Evolutionary conservation across 805 yeast species (phyloP).

Genomic region (Saccharomycopsis sp.): DNA sequence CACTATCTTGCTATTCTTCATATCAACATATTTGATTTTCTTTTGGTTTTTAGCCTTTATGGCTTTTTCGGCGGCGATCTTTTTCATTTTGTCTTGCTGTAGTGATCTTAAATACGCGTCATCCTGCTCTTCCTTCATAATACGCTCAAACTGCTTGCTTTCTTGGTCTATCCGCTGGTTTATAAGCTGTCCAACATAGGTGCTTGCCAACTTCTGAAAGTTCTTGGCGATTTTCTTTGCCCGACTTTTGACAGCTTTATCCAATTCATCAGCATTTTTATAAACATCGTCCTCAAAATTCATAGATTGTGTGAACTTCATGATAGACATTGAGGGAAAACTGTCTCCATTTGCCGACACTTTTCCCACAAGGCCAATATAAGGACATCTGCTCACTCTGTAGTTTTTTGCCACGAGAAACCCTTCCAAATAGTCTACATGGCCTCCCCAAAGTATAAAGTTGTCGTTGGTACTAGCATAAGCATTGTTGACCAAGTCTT

Average conservation of each 20-base stretch:
- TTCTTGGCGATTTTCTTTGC: conserved; percentile 29
- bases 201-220: conserved; percentile 38
- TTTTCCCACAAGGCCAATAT: conserved; percentile 44
- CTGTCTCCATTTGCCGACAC: conserved; percentile 39
- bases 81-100: conserved; percentile 48
- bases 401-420: conserved; percentile 56
- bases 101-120: conserved; percentile 58
- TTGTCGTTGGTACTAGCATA: conserved; percentile 30
- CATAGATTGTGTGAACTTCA: conserved; percentile 34
- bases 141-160: conserved; percentile 51
- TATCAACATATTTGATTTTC: conserved; percentile 19
- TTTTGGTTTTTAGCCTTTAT: conserved; percentile 24
- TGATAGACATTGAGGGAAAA: conserved; percentile 42
- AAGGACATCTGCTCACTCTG: conserved; percentile 49
- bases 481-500: conserved; percentile 6
- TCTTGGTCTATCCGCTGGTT: conserved; percentile 54
- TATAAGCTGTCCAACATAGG: conserved; percentile 54
- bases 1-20: conserved; percentile 12
- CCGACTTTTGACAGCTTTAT: neutral
- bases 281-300: conserved; percentile 23
- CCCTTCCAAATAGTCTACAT: conserved; percentile 56
- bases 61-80: conserved; percentile 33
- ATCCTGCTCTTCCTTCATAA: conserved; percentile 58
- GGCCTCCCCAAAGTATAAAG: conserved; percentile 56
- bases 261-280: conserved; percentile 24